Conservation (phyloP, 2,329 filamentous ascomycete genomes). For the Pseudogymnoascus sp. region DNA sequence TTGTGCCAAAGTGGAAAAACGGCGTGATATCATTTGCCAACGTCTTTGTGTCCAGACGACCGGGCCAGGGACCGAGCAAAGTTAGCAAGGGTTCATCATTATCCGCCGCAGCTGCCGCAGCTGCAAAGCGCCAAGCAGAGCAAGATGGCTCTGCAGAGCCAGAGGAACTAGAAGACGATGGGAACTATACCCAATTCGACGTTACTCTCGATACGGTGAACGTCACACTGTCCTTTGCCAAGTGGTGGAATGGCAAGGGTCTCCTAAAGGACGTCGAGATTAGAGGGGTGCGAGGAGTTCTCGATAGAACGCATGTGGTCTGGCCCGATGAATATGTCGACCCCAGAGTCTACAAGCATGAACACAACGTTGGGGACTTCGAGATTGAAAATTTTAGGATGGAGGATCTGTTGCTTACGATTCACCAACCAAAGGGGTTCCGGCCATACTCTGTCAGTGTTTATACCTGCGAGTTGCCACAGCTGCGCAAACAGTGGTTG, state of each 20-base stretch:
- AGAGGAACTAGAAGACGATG: conserved; percentile 62
- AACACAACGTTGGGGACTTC: conserved; percentile 86
- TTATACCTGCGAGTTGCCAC: conserved; percentile 88
- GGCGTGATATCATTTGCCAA: conserved; percentile 96
- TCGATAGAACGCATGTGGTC: conserved; percentile 78
- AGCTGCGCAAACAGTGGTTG: conserved; percentile 89
- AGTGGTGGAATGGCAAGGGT: conserved; percentile 98
- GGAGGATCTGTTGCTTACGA: conserved; percentile 82
- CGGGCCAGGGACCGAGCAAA: conserved; percentile 70
- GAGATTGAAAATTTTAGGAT: conserved; percentile 96
- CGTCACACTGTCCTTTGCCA: conserved; percentile 92
- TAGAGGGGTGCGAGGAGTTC: conserved; percentile 82
- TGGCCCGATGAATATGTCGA: conserved; percentile 65
- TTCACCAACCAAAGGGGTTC: conserved; percentile 85
- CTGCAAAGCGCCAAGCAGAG: conserved; percentile 54
- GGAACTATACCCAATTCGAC: conserved; percentile 97
- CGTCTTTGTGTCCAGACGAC: conserved; percentile 87
- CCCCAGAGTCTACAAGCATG: conserved; percentile 78
- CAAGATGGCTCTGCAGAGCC: conserved; percentile 24
- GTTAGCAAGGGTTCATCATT: conserved; percentile 88
- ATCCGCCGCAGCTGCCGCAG: conserved; percentile 76
- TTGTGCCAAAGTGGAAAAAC: conserved; percentile 91
- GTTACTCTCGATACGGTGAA: conserved; percentile 92
- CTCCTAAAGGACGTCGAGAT: conserved; percentile 87
- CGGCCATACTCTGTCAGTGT: conserved; percentile 94